Percentiles rank a stretch among this genome's conserved stretches.
These are phyloP conservation scores for Penicillium soppii DNA, from an alignment of 495 filamentous ascomycete species.

Conservation along the genomic window DNA sequence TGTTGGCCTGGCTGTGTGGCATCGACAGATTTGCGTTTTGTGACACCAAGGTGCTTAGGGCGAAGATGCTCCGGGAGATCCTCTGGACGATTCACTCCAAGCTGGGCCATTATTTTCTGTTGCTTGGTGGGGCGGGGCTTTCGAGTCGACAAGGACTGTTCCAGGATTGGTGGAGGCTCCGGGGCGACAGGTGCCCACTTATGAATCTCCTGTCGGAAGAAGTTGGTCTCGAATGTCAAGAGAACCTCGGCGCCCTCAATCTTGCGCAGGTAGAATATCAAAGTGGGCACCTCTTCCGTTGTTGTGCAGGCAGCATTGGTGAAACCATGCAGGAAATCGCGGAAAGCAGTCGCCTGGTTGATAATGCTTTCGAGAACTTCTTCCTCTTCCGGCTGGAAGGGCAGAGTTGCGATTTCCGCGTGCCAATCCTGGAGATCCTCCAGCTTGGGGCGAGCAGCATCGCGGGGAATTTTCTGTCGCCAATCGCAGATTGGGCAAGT, in stretches of 20 bases:
- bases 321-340: conserved; percentile 74
- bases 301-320: conserved; percentile 80
- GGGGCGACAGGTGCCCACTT: conserved; percentile 94
- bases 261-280: conserved; percentile 98
- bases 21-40: conserved; percentile 45
- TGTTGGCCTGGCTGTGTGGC: conserved; percentile 10
- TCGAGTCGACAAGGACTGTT: conserved; percentile 86
- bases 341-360: conserved; percentile 77
- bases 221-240: conserved; percentile 89
- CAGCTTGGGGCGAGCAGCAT: conserved; percentile 92
- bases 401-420: conserved; percentile 75
- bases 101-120: conserved; percentile 88
- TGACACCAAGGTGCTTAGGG: conserved; percentile 67
- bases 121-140: conserved; percentile 97
- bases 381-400: conserved; percentile 97
- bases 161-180: conserved; percentile 73
- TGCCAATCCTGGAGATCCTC: conserved; percentile 90
- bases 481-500: conserved; percentile 98
- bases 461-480: conserved; percentile 96
- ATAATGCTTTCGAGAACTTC: conserved; percentile 80
- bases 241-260: conserved; percentile 98
- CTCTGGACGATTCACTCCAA: conserved; percentile 83
- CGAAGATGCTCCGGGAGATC: conserved; percentile 80
- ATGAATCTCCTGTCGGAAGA: conserved; percentile 93
- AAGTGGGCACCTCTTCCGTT: conserved; percentile 78